Evolutionary conservation across 2,329 filamentous ascomycete species (phyloP).

Genomic region (Epichloe sp.): DNA sequence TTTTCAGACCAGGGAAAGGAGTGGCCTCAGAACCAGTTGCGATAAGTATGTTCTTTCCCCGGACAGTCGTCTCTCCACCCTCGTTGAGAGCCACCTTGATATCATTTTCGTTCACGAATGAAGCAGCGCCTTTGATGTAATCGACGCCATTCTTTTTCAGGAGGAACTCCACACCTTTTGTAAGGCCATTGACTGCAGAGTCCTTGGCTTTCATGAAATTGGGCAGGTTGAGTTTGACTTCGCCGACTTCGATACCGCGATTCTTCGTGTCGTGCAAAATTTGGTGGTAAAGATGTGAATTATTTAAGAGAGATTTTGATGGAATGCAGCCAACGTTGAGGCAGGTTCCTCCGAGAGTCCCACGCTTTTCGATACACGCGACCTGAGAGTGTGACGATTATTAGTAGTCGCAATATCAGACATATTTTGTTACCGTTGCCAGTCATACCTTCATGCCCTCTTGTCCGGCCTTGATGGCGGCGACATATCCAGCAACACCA

Average conservation of each 20-base stretch:
- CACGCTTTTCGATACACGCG: constrained; percentile 96
- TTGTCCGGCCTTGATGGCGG: constrained; percentile 97
- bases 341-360: constrained; percentile 87
- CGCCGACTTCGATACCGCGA: constrained; percentile 92
- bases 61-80: constrained; percentile 76
- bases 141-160: constrained; percentile 99
- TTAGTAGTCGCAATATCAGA: constrained; percentile 3
- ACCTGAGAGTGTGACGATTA: constrained; percentile 41
- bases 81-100: constrained; percentile 83
- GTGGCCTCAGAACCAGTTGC: constrained; percentile 92
- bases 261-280: constrained; percentile 94
- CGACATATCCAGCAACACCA: constrained; percentile 96
- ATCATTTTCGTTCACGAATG: constrained; percentile 81
- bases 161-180: constrained; percentile 94
- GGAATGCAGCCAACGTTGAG: constrained; percentile 98
- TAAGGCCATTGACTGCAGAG: constrained; percentile 72
- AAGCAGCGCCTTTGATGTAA: constrained; percentile 86
- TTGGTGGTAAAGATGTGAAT: constrained; percentile 96
- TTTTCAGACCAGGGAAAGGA: constrained; percentile 87
- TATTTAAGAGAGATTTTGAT: constrained; percentile 98
- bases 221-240: constrained; percentile 88
- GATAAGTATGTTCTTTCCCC: constrained; percentile 95
- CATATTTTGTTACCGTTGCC: background rate
- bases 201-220: constrained; percentile 99
- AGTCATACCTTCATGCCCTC: constrained; percentile 75